Percentiles rank a stretch among this genome's conserved stretches.
Conservation (phyloP, 192 early-diverging fungal genomes). For the Backusella liffmaniae region DNA sequence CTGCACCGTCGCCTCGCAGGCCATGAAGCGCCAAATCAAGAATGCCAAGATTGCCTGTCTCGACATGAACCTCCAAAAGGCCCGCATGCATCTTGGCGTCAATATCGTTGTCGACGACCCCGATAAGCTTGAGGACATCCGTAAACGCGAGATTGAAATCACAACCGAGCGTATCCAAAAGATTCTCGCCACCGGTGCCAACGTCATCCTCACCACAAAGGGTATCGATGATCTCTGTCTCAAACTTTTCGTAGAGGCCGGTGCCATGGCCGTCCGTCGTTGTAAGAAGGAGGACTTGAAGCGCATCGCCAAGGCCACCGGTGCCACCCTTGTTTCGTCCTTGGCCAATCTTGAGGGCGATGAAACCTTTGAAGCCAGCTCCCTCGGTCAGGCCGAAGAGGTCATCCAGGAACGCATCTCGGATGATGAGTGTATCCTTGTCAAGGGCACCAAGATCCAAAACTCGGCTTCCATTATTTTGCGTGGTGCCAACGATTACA, state of each 20-base stretch:
- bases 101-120: constrained; percentile 99
- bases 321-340: constrained; percentile 90
- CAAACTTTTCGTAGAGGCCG: constrained; percentile 98
- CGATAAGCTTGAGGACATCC: constrained; percentile 95
- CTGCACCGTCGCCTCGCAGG: constrained; percentile 96
- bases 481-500: constrained; percentile 98
- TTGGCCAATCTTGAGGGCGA: constrained; percentile 98
- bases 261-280: constrained; percentile 95
- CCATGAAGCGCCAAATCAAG: constrained; percentile 85
- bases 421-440: constrained; percentile 96
- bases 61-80: constrained; percentile 98
- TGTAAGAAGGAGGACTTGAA: constrained; percentile 97
- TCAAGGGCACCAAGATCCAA: constrained; percentile 89
- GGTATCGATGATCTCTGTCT: constrained; percentile 99
- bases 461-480: constrained; percentile 91
- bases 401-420: constrained; percentile 98
- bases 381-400: constrained; percentile 91
- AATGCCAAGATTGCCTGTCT: constrained; percentile 96
- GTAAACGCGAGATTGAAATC: constrained; percentile 83
- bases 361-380: constrained; percentile 90
- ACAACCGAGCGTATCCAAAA: constrained; percentile 95
- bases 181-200: constrained; percentile 93
- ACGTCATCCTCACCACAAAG: constrained; percentile 97
- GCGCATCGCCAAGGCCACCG: constrained; percentile 96
- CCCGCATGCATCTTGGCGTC: constrained; percentile 96